phyloP scores from a whole-genome alignment of 2,329 filamentous ascomycete genomes.

The Dissoconium aciculare region DNA sequence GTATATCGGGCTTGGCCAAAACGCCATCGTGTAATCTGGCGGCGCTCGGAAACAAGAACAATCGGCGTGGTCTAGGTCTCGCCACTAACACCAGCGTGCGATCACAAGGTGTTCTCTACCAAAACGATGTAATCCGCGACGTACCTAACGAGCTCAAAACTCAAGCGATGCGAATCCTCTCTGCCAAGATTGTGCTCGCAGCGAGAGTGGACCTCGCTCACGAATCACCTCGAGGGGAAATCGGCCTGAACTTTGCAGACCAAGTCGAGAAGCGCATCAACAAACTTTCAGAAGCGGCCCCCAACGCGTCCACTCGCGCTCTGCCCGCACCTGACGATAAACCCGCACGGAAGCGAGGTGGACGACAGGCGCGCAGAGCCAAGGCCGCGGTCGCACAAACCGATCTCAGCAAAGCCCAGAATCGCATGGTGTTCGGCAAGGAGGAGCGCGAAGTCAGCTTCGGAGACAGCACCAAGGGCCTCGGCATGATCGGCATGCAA shows the following conservation, averaged over 20 bases:
- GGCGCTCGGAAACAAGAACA: constrained; percentile 79
- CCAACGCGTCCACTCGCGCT: constrained; percentile 75
- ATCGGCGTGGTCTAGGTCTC: constrained; percentile 56
- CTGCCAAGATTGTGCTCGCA: constrained; percentile 85
- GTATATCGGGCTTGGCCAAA: constrained; percentile 74
- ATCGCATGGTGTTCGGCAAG: constrained; percentile 88
- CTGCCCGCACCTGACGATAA: constrained; percentile 92
- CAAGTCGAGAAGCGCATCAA: constrained; percentile 75
- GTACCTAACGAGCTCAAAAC: constrained; percentile 78
- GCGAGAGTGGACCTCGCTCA: constrained; percentile 81
- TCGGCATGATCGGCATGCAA: constrained; percentile 87
- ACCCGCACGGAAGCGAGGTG: constrained; percentile 80
- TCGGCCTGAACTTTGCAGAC: constrained; percentile 66
- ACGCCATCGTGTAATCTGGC: constrained; percentile 87
- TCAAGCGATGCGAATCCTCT: constrained; percentile 88
- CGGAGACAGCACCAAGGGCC: constrained; percentile 69
- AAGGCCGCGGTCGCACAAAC: constrained; percentile 98
- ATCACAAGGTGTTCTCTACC: constrained; percentile 85
- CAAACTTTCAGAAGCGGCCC: constrained; percentile 80
- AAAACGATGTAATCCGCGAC: constrained; percentile 74
- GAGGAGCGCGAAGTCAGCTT: constrained; percentile 91
- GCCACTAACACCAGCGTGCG: constrained; percentile 85
- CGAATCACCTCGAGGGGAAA: constrained; percentile 63
- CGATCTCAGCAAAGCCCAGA: constrained; percentile 87
- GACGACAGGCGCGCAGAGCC: constrained; percentile 74